These are phyloP conservation scores for Sabuloglossum arenarium DNA, from an alignment of 495 filamentous ascomycete species.

Conservation along the genomic window DNA sequence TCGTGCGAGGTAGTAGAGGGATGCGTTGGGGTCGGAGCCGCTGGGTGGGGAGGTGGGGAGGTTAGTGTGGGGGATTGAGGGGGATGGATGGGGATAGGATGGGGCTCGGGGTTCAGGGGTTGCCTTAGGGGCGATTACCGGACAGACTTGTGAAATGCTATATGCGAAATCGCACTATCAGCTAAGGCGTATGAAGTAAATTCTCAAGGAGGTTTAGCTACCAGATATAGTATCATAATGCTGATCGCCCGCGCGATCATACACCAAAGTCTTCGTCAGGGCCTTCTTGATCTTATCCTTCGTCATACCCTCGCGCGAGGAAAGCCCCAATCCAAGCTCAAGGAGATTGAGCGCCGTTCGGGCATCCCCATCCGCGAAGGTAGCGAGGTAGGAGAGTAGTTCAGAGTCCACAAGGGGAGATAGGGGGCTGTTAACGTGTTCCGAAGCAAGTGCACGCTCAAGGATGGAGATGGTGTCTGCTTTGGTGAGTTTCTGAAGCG, in stretches of 20 bases:
- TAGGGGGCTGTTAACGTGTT: constrained; percentile 31
- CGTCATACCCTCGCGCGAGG: constrained; percentile 21
- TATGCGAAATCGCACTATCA: background rate
- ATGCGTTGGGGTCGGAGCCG: constrained; percentile 65
- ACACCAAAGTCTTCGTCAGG: constrained; percentile 77
- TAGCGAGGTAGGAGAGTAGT: constrained; percentile 57
- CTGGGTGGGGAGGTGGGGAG: background rate
- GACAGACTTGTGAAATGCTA: constrained; percentile 84
- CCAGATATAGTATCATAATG: constrained; percentile 83
- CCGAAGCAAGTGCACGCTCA: constrained; percentile 43
- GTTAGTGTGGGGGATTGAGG: too few species aligned
- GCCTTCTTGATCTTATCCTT: constrained; percentile 52
- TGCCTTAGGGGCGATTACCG: constrained; percentile 24
- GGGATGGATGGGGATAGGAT: too few species aligned
- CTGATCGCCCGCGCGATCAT: constrained; percentile 86
- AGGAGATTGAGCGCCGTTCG: constrained; percentile 82
- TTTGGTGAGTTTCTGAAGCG: constrained; percentile 48
- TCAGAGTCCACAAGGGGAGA: constrained; percentile 52
- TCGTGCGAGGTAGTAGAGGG: constrained; percentile 80
- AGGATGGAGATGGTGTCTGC: constrained; percentile 54
- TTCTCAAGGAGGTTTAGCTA: background rate
- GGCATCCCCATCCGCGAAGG: constrained; percentile 80
- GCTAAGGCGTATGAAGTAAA: background rate
- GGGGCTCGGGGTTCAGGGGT: background rate
- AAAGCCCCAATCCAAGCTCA: constrained; percentile 53